Conservation (phyloP, 352 stramenopile genomes). For the Phytophthora cactorum region DNA sequence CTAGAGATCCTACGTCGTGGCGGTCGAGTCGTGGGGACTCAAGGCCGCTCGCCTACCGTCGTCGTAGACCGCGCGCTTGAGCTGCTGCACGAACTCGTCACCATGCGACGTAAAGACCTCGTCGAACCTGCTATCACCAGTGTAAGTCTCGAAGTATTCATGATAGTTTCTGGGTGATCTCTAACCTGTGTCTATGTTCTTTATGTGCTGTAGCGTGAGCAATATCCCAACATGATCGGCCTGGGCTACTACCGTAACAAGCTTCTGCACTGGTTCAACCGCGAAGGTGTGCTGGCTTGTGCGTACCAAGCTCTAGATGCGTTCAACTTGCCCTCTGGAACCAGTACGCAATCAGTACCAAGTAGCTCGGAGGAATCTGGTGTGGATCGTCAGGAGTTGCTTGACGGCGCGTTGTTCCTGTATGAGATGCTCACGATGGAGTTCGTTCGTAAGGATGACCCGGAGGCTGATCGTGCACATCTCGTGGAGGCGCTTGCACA, state of each 20-base stretch:
- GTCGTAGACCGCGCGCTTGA: constrained; percentile 74
- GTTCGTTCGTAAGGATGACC: constrained; percentile 77
- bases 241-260: constrained; percentile 91
- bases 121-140: constrained; percentile 79
- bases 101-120: constrained; percentile 75
- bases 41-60: constrained; percentile 69
- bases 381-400: constrained; percentile 55
- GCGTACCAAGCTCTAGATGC: constrained; percentile 72
- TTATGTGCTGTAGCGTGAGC: constrained; percentile 54
- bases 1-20: constrained; percentile 73
- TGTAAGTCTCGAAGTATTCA: constrained; percentile 42
- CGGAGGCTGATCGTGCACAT: constrained; percentile 45
- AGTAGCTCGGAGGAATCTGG: constrained; percentile 30
- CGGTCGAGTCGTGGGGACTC: constrained; percentile 71
- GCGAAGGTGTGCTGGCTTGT: constrained; percentile 78
- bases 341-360: constrained; percentile 9
- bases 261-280: constrained; percentile 87
- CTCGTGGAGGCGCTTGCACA: constrained; percentile 50
- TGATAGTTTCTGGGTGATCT: constrained; percentile 6
- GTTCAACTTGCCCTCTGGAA: constrained; percentile 39
- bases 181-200: constrained; percentile 12
- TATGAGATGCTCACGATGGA: constrained; percentile 83
- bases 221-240: constrained; percentile 89
- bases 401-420: constrained; percentile 72
- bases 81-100: constrained; percentile 73